phyloP scores from a whole-genome alignment of 2,329 filamentous ascomycete genomes.

The Fonsecaea pedrosoi region DNA sequence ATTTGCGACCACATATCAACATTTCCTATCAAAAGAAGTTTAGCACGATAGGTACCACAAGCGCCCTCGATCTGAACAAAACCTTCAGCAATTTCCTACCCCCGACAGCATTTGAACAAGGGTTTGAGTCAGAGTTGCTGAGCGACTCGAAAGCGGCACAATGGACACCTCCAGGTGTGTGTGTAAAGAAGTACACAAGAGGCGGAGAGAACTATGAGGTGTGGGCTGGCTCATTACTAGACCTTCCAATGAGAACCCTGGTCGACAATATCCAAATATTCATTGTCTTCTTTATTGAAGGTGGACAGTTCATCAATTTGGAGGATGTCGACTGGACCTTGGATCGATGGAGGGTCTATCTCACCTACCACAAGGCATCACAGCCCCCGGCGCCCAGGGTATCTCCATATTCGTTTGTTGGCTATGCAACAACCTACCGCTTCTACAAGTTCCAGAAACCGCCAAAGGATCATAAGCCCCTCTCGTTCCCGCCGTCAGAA shows the following conservation, averaged over 20 bases:
- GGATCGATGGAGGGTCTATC: conserved; percentile 89
- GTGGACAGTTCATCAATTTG: conserved; percentile 76
- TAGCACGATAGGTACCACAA: conserved; percentile 69
- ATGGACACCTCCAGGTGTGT: conserved; percentile 77
- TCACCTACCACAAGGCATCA: conserved; percentile 71
- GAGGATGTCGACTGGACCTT: conserved; percentile 75
- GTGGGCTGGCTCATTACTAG: conserved; percentile 77
- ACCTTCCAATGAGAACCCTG: conserved; percentile 72
- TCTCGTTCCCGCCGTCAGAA: conserved; percentile 50
- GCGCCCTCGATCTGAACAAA: conserved; percentile 71
- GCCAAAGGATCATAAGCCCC: conserved; percentile 46
- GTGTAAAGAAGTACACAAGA: conserved; percentile 68
- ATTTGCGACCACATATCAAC: conserved; percentile 79
- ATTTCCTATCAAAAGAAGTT: conserved; percentile 76
- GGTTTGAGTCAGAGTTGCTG: conserved; percentile 67
- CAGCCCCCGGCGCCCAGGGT: conserved; percentile 52
- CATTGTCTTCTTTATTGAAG: conserved; percentile 88
- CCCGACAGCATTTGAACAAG: conserved; percentile 67
- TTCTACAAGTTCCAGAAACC: conserved; percentile 67
- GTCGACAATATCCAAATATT: conserved; percentile 83
- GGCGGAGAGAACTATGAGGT: conserved; percentile 76
- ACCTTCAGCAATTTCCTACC: conserved; percentile 73
- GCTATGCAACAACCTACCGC: conserved; percentile 88
- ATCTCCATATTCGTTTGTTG: conserved; percentile 78
- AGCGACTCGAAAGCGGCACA: conserved; percentile 50